These are phyloP conservation scores for Neurospora hispaniola DNA, from an alignment of 495 filamentous ascomycete genomes.

Conservation along the genomic window DNA sequence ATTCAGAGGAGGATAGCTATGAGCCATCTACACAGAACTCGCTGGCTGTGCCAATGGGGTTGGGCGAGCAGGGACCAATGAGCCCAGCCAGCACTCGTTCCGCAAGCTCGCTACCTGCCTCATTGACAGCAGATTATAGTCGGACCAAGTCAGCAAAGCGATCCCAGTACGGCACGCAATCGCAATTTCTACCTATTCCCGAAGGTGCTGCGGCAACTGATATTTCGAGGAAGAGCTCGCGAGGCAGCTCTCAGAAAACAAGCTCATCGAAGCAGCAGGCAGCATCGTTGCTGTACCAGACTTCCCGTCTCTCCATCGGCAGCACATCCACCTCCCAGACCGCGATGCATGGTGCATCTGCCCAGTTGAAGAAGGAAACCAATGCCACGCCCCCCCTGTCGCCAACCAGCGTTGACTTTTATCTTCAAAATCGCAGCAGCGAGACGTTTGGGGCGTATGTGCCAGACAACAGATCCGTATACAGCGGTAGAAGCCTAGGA, in stretches of 20 bases:
- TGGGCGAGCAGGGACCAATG: constrained; percentile 14
- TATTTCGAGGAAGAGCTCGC: constrained; percentile 7
- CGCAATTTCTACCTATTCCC: constrained; percentile 14
- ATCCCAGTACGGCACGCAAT: constrained; percentile 13
- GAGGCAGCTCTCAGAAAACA: constrained; percentile 13
- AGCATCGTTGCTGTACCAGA: constrained; percentile 2
- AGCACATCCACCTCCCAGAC: constrained; percentile 12
- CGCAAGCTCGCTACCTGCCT: constrained; percentile 12
- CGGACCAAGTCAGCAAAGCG: constrained; percentile 14
- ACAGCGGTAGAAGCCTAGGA: constrained; percentile 13
- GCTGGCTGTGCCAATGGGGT: constrained; percentile 14
- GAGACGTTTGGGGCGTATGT: background rate
- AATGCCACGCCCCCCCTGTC: constrained; percentile 39
- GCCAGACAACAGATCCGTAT: constrained; percentile 14
- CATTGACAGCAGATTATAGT: background rate
- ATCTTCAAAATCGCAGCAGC: constrained; percentile 20
- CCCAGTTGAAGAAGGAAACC: background rate
- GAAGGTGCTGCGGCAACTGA: constrained; percentile 1
- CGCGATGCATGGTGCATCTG: background rate
- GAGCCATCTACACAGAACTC: constrained; percentile 18
- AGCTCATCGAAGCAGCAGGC: constrained; percentile 5
- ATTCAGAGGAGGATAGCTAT: constrained; percentile 34
- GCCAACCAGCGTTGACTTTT: constrained; percentile 36
- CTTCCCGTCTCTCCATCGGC: constrained; percentile 8
- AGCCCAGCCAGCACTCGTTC: constrained; percentile 23